A percentile compares a stretch with the other conserved stretches of the same genome.
These are phyloP conservation scores for Elymus sibiricus DNA, from an alignment of 176 grass and related monocot genomes.

Conservation along the genomic window DNA sequence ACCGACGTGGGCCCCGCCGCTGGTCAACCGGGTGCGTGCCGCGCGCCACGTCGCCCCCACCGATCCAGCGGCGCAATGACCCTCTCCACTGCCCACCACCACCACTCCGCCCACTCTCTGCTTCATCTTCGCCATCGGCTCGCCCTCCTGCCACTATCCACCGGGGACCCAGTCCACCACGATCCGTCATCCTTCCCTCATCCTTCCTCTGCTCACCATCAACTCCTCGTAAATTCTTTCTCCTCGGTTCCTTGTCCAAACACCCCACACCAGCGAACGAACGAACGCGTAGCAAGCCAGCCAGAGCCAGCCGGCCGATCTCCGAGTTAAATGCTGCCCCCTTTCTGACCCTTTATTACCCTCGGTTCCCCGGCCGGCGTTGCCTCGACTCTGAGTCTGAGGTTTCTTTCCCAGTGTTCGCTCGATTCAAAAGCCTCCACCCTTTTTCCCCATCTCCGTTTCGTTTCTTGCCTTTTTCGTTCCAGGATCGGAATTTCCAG, in stretches of 20 bases:
- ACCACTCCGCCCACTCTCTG: neutral
- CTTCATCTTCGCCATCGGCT: neutral
- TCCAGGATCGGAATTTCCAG: constrained; percentile 1
- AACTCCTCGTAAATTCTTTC: neutral
- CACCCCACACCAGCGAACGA: no score
- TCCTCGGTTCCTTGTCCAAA: neutral
- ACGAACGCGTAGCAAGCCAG: neutral
- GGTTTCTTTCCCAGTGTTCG: no score
- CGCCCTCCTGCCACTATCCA: neutral
- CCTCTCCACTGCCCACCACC: no score
- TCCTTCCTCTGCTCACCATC: no score
- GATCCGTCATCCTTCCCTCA: neutral
- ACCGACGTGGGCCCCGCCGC: no score
- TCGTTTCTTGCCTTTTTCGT: constrained; percentile 9
- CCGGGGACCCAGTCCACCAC: neutral
- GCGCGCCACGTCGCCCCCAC: neutral
- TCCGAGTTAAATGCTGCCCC: neutral
- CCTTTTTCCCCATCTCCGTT: neutral
- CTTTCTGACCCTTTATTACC: no score
- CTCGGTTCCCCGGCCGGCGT: neutral
- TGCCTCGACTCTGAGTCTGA: neutral
- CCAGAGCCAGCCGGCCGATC: neutral
- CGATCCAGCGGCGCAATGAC: neutral
- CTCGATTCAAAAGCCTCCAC: neutral
- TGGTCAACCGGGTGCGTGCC: neutral